Evolutionary conservation across 1,139 yeast genomes (phyloP).

Genomic region (Taphrina deformans): DNA sequence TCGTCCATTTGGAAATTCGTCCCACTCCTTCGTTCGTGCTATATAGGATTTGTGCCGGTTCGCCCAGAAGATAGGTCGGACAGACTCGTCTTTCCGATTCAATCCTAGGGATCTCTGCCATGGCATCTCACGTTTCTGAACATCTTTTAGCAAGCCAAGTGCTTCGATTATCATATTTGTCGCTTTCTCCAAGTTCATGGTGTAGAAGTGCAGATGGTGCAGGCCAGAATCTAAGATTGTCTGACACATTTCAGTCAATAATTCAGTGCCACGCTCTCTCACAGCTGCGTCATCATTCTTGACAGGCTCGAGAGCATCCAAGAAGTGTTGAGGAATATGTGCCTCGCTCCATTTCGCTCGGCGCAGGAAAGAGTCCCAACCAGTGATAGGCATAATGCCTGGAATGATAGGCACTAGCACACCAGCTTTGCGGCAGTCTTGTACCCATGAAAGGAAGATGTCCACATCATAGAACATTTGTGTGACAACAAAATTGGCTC

Average conservation of each 20-base stretch:
- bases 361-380: constrained; percentile 86
- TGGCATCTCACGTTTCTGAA: constrained; percentile 53
- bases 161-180: constrained; percentile 83
- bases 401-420: constrained; percentile 86
- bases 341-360: constrained; percentile 94
- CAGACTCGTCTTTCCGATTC: constrained; percentile 74
- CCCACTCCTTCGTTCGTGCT: constrained; percentile 89
- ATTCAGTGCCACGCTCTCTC: constrained; percentile 79
- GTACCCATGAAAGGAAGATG: constrained; percentile 79
- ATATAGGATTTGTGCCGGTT: constrained; percentile 88
- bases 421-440: constrained; percentile 68
- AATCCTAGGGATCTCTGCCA: constrained; percentile 91
- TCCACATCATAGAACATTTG: constrained; percentile 93
- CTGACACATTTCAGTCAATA: constrained; percentile 80
- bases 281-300: constrained; percentile 89
- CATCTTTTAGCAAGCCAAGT: constrained; percentile 53
- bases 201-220: constrained; percentile 88
- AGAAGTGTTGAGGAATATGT: constrained; percentile 70
- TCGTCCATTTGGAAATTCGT: constrained; percentile 92
- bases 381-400: constrained; percentile 97
- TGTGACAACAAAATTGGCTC: constrained; percentile 89
- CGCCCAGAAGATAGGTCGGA: constrained; percentile 96
- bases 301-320: constrained; percentile 71
- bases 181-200: constrained; percentile 92
- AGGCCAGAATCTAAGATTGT: constrained; percentile 72